phyloP scores from a whole-genome alignment of 345 rosid species.

The Dipteronia dyeriana region DNA sequence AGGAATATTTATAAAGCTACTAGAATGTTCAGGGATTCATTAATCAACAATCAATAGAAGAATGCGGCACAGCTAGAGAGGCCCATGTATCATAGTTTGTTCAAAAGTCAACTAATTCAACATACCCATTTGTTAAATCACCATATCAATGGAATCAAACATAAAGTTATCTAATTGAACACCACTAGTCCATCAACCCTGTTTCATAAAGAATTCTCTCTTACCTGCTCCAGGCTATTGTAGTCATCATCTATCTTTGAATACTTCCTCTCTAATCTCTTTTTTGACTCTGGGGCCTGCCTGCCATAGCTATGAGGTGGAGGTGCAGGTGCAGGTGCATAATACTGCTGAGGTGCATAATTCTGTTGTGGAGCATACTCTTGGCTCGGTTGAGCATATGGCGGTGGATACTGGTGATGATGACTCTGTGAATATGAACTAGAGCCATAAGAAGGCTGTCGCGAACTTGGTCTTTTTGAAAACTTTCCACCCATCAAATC shows the following conservation, averaged over 20 bases:
- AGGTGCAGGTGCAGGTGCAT: conserved; percentile 34
- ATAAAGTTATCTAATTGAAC: neutral
- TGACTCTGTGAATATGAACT: conserved; percentile 43
- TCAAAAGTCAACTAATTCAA: neutral
- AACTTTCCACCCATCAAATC: conserved; percentile 57
- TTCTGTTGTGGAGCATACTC: conserved; percentile 40
- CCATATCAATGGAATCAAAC: neutral
- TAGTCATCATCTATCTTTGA: conserved; percentile 69
- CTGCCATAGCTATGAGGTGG: conserved; percentile 42
- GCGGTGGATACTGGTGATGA: conserved; percentile 38
- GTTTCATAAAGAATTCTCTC: neutral
- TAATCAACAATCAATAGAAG: neutral
- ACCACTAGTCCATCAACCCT: neutral
- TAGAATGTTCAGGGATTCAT: neutral
- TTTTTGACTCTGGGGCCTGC: conserved; percentile 34
- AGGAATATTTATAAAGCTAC: neutral
- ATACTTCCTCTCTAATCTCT: conserved; percentile 61
- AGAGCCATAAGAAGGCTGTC: conserved; percentile 33
- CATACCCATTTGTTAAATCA: neutral
- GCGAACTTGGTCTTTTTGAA: conserved; percentile 42
- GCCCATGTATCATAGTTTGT: neutral
- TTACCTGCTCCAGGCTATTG: conserved; percentile 65
- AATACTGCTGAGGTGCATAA: conserved; percentile 36
- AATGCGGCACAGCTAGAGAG: neutral
- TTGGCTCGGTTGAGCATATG: conserved; percentile 44